These are phyloP conservation scores for Salix purpurea DNA, from an alignment of 345 rosid species.

Conservation along the genomic window DNA sequence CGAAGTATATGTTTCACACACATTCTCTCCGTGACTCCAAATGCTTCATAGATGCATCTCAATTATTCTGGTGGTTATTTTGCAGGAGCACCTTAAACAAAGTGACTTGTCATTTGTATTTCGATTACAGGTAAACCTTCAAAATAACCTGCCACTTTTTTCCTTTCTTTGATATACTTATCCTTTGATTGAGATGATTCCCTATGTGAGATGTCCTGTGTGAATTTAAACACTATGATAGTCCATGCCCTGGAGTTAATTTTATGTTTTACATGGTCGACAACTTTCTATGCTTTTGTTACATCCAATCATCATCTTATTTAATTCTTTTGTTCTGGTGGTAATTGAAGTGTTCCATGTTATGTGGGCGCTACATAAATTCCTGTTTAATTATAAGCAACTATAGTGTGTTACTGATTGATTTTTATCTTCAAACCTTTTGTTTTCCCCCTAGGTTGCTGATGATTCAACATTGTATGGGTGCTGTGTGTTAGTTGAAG, in stretches of 20 bases:
- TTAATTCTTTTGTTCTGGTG: not conserved
- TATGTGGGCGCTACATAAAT: not conserved
- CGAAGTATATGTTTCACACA: too few species aligned
- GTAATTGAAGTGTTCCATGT: not conserved
- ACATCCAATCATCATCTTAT: too few species aligned
- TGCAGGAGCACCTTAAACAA: conserved; percentile 88
- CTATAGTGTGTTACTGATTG: not conserved
- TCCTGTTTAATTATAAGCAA: not conserved
- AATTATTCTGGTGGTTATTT: conserved; percentile 18
- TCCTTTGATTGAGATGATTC: not conserved
- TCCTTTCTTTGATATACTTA: not conserved
- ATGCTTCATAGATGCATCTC: not conserved
- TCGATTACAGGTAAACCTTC: conserved; percentile 74
- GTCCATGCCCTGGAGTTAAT: not conserved
- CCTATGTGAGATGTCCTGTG: not conserved
- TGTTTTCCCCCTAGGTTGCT: conserved; percentile 57
- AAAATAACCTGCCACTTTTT: conserved; percentile 1
- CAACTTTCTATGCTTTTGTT: not conserved
- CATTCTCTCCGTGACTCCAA: too few species aligned
- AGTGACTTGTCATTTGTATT: conserved; percentile 90
- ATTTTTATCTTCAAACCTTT: not conserved
- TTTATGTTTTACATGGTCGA: not conserved
- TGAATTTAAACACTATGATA: not conserved
- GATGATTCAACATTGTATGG: conserved; percentile 91
- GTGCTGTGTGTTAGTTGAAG: conserved; percentile 86